Base-by-base conservation (phyloP, 768 basidiomycete species). In the Termitomyces sp. region DNA sequence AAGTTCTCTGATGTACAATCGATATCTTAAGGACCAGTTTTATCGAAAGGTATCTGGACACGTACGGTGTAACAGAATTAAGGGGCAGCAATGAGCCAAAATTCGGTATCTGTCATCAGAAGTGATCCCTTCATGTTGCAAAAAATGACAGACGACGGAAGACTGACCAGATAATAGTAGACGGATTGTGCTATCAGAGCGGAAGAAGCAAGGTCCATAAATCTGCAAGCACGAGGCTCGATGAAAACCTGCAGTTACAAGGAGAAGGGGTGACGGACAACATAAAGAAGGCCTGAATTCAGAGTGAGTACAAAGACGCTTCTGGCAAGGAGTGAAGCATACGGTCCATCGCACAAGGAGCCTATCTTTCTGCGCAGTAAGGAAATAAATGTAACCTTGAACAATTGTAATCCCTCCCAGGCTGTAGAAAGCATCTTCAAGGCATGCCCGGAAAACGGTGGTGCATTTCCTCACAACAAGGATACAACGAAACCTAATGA, bases 341-440 rank as follows among this genome's bases (percentile, higher is more conserved):
- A 77, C 76, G 49, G 67, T 65, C 20, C 68, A 54, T 58, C 68
- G 70, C 15, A 76, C 66, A 51, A 62, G 51, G 2, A 55, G 42
- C 3, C 61, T 51, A 60, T 77, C 77, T 37, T 65, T 62, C 7
- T 60, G 50, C 24, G 60, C 62, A 41, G 62, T 63, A 6, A 71
- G 67, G 54, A 77, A 77, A 62, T 76, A 77, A 13, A 73, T 64
- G 48, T 75, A 76, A 6, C 73, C 75, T 60, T 78, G 77, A 36
- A 77, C 65, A 28, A 76, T 67, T 5, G 71, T 74, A 45, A 77
- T 75, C 20, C 77, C 77, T 15, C 69, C 70, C 6, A 77, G 63
- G 31, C 76, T 78, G 51, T 12, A 3, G n/a, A 24, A 41, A 22
- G 12, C n/a, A 22, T 18, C 45, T 37, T 18, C 28, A 51, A 8